Percentiles rank a stretch among this genome's conserved stretches.
phyloP scores from a whole-genome alignment of 805 yeast species.

The Monosporozyma aerobia region DNA sequence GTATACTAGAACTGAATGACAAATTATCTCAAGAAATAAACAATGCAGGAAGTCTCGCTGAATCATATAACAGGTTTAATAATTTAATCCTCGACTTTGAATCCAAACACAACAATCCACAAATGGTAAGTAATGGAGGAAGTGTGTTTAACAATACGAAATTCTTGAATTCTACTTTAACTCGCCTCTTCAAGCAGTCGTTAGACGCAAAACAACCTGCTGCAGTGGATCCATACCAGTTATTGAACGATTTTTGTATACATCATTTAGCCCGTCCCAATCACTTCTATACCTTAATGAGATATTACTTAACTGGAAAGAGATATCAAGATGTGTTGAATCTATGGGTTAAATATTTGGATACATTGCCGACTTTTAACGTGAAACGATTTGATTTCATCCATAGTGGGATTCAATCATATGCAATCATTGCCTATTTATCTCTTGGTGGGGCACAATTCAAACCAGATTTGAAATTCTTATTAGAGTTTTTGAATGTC shows the following conservation, averaged over 20 bases:
- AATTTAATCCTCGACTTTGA: neutral
- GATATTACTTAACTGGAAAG: conserved; percentile 11
- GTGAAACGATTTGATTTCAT: neutral
- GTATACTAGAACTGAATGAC: conserved; percentile 1
- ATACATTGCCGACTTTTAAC: neutral
- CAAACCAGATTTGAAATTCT: neutral
- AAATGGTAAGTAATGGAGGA: neutral
- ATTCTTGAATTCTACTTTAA: neutral
- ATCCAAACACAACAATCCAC: neutral
- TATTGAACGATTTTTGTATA: conserved; percentile 19
- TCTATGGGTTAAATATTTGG: conserved; percentile 25
- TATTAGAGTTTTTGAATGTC: neutral
- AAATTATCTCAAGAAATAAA: conserved; percentile 1
- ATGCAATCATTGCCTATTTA: neutral
- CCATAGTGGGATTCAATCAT: neutral
- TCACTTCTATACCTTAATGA: conserved; percentile 23
- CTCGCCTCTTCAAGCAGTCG: conserved; percentile 2
- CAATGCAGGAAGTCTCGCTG: neutral
- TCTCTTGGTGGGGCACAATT: neutral
- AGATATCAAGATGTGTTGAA: conserved; percentile 23
- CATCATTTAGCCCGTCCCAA: conserved; percentile 21
- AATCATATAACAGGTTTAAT: neutral
- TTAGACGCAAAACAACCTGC: conserved; percentile 2
- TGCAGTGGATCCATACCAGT: conserved; percentile 18
- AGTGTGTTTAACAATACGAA: neutral